Evolutionary conservation across 495 filamentous ascomycete genomes (phyloP).

Genomic region (Penicillium robsamsonii): DNA sequence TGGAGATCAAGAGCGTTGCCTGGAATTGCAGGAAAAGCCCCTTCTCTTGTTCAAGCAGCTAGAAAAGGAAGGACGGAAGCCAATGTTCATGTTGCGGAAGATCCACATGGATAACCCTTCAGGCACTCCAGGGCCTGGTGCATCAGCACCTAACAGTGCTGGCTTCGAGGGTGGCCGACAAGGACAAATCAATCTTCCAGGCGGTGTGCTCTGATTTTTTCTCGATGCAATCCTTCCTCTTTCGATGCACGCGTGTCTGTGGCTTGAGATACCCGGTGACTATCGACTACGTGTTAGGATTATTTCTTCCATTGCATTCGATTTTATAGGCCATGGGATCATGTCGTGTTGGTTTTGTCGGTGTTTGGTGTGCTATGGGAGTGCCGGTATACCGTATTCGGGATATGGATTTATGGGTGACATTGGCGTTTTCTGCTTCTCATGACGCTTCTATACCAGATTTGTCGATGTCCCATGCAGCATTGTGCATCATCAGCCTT

Average conservation of each 20-base stretch:
- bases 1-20: slow-evolving; percentile 92
- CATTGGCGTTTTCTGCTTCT: slow-evolving; percentile 10
- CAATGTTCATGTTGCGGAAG: slow-evolving; percentile 97
- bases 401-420: slow-evolving; percentile 5
- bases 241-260: slow-evolving; percentile 22
- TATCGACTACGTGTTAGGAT: slow-evolving; percentile 17
- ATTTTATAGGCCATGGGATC: slow-evolving; percentile 1
- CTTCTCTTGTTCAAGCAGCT: slow-evolving; percentile 96
- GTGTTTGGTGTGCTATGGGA: slow-evolving; percentile 8
- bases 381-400: slow-evolving; percentile 3
- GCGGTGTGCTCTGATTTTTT: slow-evolving; percentile 41
- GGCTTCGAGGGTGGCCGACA: slow-evolving; percentile 40
- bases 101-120: slow-evolving; percentile 34
- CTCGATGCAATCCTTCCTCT: neutral
- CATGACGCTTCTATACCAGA: slow-evolving; percentile 1
- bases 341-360: slow-evolving; percentile 1
- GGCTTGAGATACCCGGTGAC: slow-evolving; percentile 34
- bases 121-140: slow-evolving; percentile 16
- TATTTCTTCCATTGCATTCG: slow-evolving; percentile 25
- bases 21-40: slow-evolving; percentile 88
- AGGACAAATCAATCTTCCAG: slow-evolving; percentile 44
- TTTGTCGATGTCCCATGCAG: slow-evolving; percentile 9
- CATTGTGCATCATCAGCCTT: slow-evolving; percentile 28
- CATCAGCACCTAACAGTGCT: slow-evolving; percentile 41
- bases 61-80: slow-evolving; percentile 93